These are phyloP conservation scores for Diplodia sapinea DNA, from an alignment of 2,329 filamentous ascomycete genomes.

Conservation along the genomic window DNA sequence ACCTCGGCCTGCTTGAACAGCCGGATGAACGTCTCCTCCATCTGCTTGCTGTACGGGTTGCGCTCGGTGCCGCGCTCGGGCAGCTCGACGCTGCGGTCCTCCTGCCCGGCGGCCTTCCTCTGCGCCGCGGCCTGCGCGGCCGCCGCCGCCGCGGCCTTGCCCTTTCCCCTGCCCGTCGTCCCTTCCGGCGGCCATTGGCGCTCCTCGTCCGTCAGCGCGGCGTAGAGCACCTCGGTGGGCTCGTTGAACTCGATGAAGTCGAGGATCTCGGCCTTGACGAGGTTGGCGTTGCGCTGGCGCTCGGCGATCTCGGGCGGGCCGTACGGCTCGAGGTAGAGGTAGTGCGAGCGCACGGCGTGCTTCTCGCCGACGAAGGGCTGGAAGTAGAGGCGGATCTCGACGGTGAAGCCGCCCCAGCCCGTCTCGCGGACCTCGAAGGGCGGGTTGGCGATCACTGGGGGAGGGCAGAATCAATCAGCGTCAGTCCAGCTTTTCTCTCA, in stretches of 20 bases:
- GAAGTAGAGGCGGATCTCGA: slow-evolving; percentile 94
- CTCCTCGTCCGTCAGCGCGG: slow-evolving; percentile 77
- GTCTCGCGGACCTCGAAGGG: slow-evolving; percentile 89
- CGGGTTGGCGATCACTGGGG: slow-evolving; percentile 47
- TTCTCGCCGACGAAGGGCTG: slow-evolving; percentile 87
- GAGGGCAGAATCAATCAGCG: not conserved
- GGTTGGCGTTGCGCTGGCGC: slow-evolving; percentile 58
- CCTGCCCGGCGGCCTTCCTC: slow-evolving; percentile 14
- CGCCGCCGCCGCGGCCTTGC: slow-evolving; percentile 44
- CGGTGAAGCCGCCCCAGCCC: slow-evolving; percentile 97
- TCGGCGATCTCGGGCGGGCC: slow-evolving; percentile 71
- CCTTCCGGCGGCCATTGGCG: slow-evolving; percentile 52
- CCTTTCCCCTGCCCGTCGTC: slow-evolving; percentile 59
- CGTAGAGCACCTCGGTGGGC: slow-evolving; percentile 90
- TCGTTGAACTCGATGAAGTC: slow-evolving; percentile 98
- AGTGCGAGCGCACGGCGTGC: slow-evolving; percentile 93
- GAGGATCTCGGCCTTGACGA: slow-evolving; percentile 80
- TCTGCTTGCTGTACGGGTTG: slow-evolving; percentile 30
- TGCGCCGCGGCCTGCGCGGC: slow-evolving; percentile 7
- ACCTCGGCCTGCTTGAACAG: slow-evolving; percentile 29
- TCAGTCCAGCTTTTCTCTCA: no score
- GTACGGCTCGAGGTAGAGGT: slow-evolving; percentile 88
- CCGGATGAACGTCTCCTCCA: slow-evolving; percentile 31
- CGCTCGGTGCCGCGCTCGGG: slow-evolving; percentile 26
- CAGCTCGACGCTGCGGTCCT: slow-evolving; percentile 30